phyloP scores from a whole-genome alignment of 805 yeast genomes.

The Kodamaea fukazawae region DNA sequence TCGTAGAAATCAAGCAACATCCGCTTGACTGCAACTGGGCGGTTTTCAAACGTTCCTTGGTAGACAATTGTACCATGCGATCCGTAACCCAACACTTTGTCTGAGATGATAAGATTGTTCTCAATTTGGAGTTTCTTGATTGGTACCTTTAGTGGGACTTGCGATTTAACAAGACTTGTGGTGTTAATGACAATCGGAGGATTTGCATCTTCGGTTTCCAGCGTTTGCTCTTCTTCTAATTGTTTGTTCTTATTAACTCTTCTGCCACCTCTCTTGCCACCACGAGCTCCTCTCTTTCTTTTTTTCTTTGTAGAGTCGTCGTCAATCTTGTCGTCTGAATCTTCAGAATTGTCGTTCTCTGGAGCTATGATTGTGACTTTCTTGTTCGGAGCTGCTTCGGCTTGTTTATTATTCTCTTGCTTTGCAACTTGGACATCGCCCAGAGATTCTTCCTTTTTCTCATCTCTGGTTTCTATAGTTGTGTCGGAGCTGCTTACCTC shows the following conservation, averaged over 20 bases:
- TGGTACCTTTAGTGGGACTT: constrained; percentile 17
- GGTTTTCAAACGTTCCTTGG: constrained; percentile 82
- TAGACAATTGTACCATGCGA: constrained; percentile 96
- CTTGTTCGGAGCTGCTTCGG: constrained; percentile 9
- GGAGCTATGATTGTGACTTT: constrained; percentile 24
- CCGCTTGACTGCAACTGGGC: constrained; percentile 95
- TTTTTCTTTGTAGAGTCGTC: constrained; percentile 41
- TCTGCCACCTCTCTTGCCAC: constrained; percentile 60
- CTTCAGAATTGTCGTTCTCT: constrained; percentile 10
- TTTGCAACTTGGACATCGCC: no score
- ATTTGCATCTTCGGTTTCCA: constrained; percentile 11
- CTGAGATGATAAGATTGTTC: constrained; percentile 61
- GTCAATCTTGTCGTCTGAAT: constrained; percentile 14
- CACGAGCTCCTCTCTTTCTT: constrained; percentile 82
- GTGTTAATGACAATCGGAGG: constrained; percentile 22
- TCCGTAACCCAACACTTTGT: constrained; percentile 86
- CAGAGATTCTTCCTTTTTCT: constrained; percentile 1
- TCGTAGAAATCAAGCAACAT: constrained; percentile 93
- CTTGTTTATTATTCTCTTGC: neutral
- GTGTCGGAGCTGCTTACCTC: constrained; percentile 4
- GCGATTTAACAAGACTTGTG: constrained; percentile 27
- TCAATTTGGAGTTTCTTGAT: constrained; percentile 38
- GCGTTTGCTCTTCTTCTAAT: constrained; percentile 6
- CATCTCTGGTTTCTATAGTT: constrained; percentile 5
- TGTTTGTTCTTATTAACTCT: constrained; percentile 37